Evolutionary conservation across 306 rosid species (phyloP), one percentile per base, ranked within the genome.

Genomic region (Astragalus membranaceus): DNA sequence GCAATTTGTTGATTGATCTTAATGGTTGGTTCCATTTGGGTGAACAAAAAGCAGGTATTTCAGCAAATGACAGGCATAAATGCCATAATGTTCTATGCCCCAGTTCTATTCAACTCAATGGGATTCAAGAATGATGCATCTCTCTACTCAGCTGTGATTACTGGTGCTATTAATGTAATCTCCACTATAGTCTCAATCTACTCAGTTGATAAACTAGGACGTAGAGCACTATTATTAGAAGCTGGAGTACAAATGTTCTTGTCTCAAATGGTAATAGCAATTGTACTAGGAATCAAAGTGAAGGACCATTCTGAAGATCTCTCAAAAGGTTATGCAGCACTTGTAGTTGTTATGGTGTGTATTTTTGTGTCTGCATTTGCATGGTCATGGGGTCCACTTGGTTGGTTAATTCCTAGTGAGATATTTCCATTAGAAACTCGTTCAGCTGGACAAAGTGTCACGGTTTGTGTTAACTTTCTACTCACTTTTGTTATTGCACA

Each of bases 321-420:
- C 1, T 30, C 65, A 15, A 74, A 74, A 35, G 83, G 82, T 1
- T 73, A 12, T 6, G 98, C 81, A 7, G 57, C 85, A 7, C 5
- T 92, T 0, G 96, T 92, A 12, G 96, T 92, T 13, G 73, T 90
- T 0, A 12, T 92, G 91, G 69, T 92, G 0, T 92, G 98, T 74
- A 64, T 80, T 1, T 92, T 79, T 10, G 98, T 92, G 26, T 77
- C 93, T 0, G 66, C 88, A 1, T 92, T 92, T 37, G 98, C 98
- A 0, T 92, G 98, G 98, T 92, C 98, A 4, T 89, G 98, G 98
- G 98, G 95, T 0, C 98, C 98, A 0, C 82, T 89, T 0, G 95
- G 88, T 0, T 92, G 98, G 98, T 54, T 92, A 3, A 86, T 89
- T 32, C 96, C 98, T 0, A 88, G 96, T 14, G 98, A 92, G 75